A percentile compares a stretch with the other conserved stretches of the same genome.
Conservation (phyloP, 2,329 filamentous ascomycete genomes). For the Fusarium floridanum region DNA sequence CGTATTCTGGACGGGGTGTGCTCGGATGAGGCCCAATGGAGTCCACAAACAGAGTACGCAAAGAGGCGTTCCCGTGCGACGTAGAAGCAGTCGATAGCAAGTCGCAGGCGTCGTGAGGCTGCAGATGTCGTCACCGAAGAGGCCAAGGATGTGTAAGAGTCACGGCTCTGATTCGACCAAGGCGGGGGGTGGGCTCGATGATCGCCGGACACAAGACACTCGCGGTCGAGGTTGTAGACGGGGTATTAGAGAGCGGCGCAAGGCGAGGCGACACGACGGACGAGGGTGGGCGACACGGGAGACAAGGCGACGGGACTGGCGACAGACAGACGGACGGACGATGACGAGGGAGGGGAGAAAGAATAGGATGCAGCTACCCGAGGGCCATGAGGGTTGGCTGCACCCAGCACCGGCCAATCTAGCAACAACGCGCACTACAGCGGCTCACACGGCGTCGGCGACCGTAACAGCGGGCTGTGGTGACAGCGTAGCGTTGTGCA, state of each 20-base stretch:
- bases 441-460: slow-evolving; percentile 42
- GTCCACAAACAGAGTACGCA: slow-evolving; percentile 39
- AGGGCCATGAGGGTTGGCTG: slow-evolving; percentile 45
- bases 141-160: slow-evolving; percentile 25
- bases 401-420: slow-evolving; percentile 35
- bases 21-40: slow-evolving; percentile 44
- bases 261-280: slow-evolving; percentile 24
- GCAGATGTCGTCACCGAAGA: slow-evolving; percentile 37
- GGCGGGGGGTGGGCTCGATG: slow-evolving; percentile 25
- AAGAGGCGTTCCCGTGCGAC: slow-evolving; percentile 44
- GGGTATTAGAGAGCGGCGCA: slow-evolving; percentile 19
- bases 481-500: slow-evolving; percentile 49
- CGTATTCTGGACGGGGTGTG: slow-evolving; percentile 48
- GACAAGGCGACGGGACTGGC: slow-evolving; percentile 14
- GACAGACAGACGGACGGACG: slow-evolving; percentile 21
- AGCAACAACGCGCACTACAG: slow-evolving; percentile 41
- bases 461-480: slow-evolving; percentile 41
- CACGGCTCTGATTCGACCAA: slow-evolving; percentile 35
- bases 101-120: slow-evolving; percentile 35
- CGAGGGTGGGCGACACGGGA: slow-evolving; percentile 24
- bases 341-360: slow-evolving; percentile 23
- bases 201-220: slow-evolving; percentile 26
- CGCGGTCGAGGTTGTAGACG: slow-evolving; percentile 11
- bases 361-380: slow-evolving; percentile 46
- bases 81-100: slow-evolving; percentile 40